Evolutionary conservation across 2,329 filamentous ascomycete species (phyloP).

Genomic region (Microcera coccophila): DNA sequence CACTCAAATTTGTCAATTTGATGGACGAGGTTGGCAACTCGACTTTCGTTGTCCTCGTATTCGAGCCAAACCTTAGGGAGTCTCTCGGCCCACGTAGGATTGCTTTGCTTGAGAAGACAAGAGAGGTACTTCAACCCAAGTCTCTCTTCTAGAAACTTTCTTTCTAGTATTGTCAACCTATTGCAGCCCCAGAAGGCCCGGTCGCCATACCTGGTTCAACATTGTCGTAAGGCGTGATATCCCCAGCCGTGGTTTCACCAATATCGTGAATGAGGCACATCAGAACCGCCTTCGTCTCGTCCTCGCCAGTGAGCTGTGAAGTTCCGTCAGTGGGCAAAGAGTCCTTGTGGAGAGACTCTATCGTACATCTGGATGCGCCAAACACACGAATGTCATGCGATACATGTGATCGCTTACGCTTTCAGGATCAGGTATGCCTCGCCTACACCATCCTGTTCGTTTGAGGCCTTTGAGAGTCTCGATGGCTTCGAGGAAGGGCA

Average conservation of each 20-base stretch:
- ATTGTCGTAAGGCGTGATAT: conserved; percentile 5
- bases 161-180: not conserved
- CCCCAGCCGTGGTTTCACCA: conserved; percentile 9
- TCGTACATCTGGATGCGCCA: conserved; percentile 11
- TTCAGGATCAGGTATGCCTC: conserved; percentile 4
- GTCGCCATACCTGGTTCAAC: not conserved
- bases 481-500: conserved; percentile 11
- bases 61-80: conserved; percentile 7
- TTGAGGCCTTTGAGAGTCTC: conserved; percentile 13
- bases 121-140: conserved; percentile 10
- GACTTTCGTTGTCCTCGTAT: conserved; percentile 9
- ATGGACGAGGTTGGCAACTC: conserved; percentile 6
- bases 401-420: conserved; percentile 12
- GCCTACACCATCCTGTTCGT: conserved; percentile 1
- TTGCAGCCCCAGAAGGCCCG: not conserved
- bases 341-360: not conserved
- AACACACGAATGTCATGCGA: conserved; percentile 11
- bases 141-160: conserved; percentile 8
- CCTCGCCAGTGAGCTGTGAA: conserved; percentile 5
- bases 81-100: conserved; percentile 4
- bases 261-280: conserved; percentile 12
- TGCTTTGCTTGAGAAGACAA: conserved; percentile 7
- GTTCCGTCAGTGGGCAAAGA: not conserved
- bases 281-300: conserved; percentile 7
- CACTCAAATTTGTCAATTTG: conserved; percentile 9